Evolutionary conservation across 1,284 basidiomycete genomes (phyloP).

Genomic region (Moniliophthora roreri): DNA sequence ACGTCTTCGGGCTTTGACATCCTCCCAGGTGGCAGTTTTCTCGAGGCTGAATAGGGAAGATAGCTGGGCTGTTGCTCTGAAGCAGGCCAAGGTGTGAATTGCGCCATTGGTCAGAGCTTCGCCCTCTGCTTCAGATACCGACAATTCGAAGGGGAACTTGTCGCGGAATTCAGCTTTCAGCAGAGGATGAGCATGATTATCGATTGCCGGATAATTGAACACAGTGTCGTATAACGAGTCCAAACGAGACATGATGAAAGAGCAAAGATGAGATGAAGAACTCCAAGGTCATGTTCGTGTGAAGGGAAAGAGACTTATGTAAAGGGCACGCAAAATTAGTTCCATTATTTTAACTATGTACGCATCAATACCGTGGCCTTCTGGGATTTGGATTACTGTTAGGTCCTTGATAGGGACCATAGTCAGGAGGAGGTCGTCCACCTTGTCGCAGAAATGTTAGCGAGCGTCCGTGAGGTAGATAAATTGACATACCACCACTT

Average conservation of each 20-base stretch:
- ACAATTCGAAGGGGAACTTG: slow-evolving; percentile 54
- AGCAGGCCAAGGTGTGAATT: slow-evolving; percentile 54
- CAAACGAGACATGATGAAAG: neutral
- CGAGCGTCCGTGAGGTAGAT: neutral
- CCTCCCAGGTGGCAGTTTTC: slow-evolving; percentile 52
- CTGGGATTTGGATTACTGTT: slow-evolving; percentile 19
- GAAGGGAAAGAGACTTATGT: too few relatives aligned
- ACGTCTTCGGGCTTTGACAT: slow-evolving; percentile 47
- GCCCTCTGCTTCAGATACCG: slow-evolving; percentile 64
- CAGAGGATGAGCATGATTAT: slow-evolving; percentile 77
- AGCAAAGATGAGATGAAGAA: neutral
- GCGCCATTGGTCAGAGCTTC: slow-evolving; percentile 51
- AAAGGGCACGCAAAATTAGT: too few relatives aligned
- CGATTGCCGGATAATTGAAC: slow-evolving; percentile 51
- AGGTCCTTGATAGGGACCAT: slow-evolving; percentile 70
- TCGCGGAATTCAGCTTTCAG: slow-evolving; percentile 46
- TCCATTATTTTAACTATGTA: too few relatives aligned
- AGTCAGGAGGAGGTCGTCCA: slow-evolving; percentile 66
- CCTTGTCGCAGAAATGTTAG: slow-evolving; percentile 26
- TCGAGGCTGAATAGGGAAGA: slow-evolving; percentile 43
- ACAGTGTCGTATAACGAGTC: slow-evolving; percentile 21
- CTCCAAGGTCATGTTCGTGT: too few relatives aligned
- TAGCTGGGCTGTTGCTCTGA: slow-evolving; percentile 57
- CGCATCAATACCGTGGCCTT: slow-evolving; percentile 15
- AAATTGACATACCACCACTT: slow-evolving; percentile 21